These are phyloP conservation scores for Lactarius psammicola DNA, from an alignment of 768 basidiomycete species.

Conservation along the genomic window DNA sequence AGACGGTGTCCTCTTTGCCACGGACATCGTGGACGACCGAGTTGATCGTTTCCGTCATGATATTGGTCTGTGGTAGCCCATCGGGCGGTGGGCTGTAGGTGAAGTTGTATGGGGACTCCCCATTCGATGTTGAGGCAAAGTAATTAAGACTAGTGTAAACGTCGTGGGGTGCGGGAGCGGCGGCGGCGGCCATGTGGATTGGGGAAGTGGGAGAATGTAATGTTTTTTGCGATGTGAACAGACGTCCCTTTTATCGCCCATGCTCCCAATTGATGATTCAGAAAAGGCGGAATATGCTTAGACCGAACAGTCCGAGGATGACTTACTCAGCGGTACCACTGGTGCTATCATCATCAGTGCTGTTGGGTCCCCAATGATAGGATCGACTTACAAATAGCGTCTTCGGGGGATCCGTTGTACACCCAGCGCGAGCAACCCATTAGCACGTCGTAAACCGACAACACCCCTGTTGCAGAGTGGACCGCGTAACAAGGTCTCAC, in stretches of 20 bases:
- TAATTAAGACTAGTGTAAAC: constrained; percentile 43
- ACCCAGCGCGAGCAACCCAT: constrained; percentile 33
- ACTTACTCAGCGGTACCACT: neutral
- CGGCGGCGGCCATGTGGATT: constrained; percentile 23
- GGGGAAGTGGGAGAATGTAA: neutral
- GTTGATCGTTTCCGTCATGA: constrained; percentile 33
- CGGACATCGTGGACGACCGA: constrained; percentile 37
- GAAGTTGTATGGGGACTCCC: constrained; percentile 40
- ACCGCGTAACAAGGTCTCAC: constrained; percentile 51
- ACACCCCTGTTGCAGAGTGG: constrained; percentile 46
- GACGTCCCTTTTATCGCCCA: neutral
- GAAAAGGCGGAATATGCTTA: neutral
- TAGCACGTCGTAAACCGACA: constrained; percentile 41
- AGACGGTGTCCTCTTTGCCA: constrained; percentile 34
- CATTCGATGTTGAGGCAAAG: constrained; percentile 30
- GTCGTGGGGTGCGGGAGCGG: constrained; percentile 36
- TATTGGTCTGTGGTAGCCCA: constrained; percentile 35
- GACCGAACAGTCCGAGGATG: neutral
- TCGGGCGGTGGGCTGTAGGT: constrained; percentile 34
- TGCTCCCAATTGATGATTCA: constrained; percentile 1
- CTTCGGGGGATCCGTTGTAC: neutral
- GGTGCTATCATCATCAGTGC: too few species aligned
- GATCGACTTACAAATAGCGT: neutral
- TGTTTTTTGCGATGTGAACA: neutral
- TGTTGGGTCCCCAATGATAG: neutral